Evolutionary conservation across 2,329 filamentous ascomycete genomes (phyloP), one percentile per base, ranked within the genome.

Genomic region (Ophiostoma australiae): DNA sequence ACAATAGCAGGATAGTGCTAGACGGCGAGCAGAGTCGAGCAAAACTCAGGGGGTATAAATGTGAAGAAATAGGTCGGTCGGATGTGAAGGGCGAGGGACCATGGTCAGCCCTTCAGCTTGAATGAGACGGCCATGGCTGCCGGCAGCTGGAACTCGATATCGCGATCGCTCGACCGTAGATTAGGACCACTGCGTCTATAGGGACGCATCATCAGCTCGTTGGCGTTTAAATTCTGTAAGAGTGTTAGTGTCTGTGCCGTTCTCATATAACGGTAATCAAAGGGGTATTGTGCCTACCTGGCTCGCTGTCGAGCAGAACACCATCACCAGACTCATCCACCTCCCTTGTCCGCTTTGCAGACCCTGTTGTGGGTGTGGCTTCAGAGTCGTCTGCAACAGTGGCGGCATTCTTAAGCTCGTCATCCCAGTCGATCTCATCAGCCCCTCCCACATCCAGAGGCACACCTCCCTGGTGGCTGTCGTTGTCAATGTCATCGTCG

Each of bases 151-250:
- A 20, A 48, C 44, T 48, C 20, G 5, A 48, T 48, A 17, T 20
- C 2, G 23, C 23, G 27, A 63, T 33, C 27, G 27, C 27, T 63
- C 20, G 58, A 63, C 27, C 58, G 52, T n/a, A 6, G 4, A 31
- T 0, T 4, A 33, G 44, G 37, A 20, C 20, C 41, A 37, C 39
- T 33, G 17, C 31, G 20, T 31, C 15, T 68, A 73, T 10, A 31
- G 31, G n/a, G 72, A 70, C n/a, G 69, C 37, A 35, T 70, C 48
- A 27, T 71, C 71, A 71, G 79, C 81, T 71, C 85, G 84, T 76
- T 81, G 82, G 75, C 85, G 85, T 80, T 86, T 87, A 78, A 80
- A 77, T 77, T 85, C 85, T 74, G 17, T 6, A 58, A 15, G 33
- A 17, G 13, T 23, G 68, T 41, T 69, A 70, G 23, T 65, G 17